phyloP scores from a whole-genome alignment of 148 eudicot species.

The Nepenthes gracilis region DNA sequence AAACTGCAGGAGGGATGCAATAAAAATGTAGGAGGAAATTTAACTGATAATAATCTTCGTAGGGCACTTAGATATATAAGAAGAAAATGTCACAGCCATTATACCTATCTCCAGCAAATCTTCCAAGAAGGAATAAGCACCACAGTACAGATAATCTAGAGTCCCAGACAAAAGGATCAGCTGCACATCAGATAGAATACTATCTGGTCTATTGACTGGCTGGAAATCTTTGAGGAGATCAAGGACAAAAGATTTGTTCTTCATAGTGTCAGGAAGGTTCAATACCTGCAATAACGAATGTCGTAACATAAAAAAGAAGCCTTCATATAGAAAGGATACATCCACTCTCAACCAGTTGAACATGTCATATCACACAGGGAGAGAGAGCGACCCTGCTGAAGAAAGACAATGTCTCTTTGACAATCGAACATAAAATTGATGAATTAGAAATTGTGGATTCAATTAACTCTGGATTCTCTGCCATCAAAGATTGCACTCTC shows the following conservation, averaged over 20 bases:
- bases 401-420: constrained; percentile 39
- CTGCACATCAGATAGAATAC: constrained; percentile 23
- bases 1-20: constrained; percentile 25
- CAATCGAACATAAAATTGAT: constrained; percentile 22
- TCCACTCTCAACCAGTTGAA: not conserved
- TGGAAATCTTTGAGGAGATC: constrained; percentile 42
- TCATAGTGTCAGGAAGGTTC: constrained; percentile 26
- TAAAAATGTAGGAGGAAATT: not conserved
- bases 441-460: constrained; percentile 20
- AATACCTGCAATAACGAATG: constrained; percentile 25
- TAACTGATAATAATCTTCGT: not conserved
- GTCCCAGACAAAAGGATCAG: constrained; percentile 34
- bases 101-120: constrained; percentile 37
- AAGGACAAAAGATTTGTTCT: constrained; percentile 17
- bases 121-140: constrained; percentile 38
- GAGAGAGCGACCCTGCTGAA: constrained; percentile 29
- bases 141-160: constrained; percentile 32
- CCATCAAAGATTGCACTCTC: constrained; percentile 28
- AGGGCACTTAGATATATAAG: not conserved
- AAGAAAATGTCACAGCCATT: not conserved
- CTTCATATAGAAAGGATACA: not conserved
- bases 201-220: constrained; percentile 23
- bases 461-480: constrained; percentile 31
- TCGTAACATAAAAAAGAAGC: not conserved
- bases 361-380: not conserved